Evolutionary conservation across 2,329 filamentous ascomycete species (phyloP), one percentile per base, ranked within the genome.

Genomic region (Beauveria sp.): DNA sequence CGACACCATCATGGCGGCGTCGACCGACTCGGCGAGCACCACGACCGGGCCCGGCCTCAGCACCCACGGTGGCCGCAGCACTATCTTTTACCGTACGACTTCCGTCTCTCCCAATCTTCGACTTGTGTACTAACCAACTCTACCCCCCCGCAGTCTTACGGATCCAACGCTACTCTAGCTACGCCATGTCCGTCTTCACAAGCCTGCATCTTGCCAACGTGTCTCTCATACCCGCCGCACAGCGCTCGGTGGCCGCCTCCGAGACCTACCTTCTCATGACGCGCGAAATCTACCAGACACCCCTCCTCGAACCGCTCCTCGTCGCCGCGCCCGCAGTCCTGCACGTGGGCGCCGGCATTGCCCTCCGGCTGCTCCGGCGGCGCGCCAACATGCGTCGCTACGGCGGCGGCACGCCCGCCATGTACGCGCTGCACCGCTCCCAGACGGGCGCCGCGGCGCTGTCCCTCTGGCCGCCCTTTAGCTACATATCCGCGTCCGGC

Each of bases 211-310:
- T 94, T 64, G 81, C 86, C 68, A 96, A 92, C 68, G 93, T 91
- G 40, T 90, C 90, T 8, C 72, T 96, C 48, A 87, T 96, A 65
- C 92, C 91, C 0, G 83, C 94, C 43, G 67, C 87, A 55, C 91
- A 89, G 46, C 84, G 81, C 61, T 91, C 89, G 51, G 84, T 94
- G 7, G 77, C 87, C 9, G 83, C 85, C 57, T 89, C 89, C 63
- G 92, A 97, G 71, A 86, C 86, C 55, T 96, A 92, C 74, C 86
- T 97, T 54, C 87, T 97, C 65, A 90, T 96, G 73, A 92, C 92
- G 30, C 86, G 93, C 63, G 92, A 96, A 54, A 86, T 94, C 73
- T 97, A 97, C 78, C 93, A 97, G 74, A 92, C 91, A 1, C 82
- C 88, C 2, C 77, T 90, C 18, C 81, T 89, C 56, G 92, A 97